Evolutionary conservation across 306 rosid species (phyloP).

Genomic region (Quercus berberidifolia): DNA sequence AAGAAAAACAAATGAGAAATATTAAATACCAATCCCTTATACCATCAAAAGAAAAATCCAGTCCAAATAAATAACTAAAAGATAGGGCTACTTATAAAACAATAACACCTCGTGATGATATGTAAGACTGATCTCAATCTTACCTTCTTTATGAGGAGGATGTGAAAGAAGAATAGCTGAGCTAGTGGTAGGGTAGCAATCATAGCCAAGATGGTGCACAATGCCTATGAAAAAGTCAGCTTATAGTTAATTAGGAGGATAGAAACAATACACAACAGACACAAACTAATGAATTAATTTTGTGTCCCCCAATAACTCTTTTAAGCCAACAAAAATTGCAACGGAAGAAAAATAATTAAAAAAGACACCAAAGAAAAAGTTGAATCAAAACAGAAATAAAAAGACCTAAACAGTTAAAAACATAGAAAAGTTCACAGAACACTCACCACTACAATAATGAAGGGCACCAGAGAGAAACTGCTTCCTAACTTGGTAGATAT

Average conservation of each 20-base stretch:
- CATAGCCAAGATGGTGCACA: conserved; percentile 89
- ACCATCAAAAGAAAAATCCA: background rate
- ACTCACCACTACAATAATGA: conserved; percentile 83
- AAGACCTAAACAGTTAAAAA: background rate
- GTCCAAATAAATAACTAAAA: background rate
- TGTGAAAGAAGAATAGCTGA: conserved; percentile 93
- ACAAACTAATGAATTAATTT: background rate
- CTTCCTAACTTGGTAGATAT: conserved; percentile 83
- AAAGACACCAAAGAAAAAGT: background rate
- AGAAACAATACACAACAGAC: background rate
- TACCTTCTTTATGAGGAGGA: conserved; percentile 95
- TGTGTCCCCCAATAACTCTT: background rate
- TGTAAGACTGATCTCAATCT: background rate
- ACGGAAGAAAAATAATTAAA: background rate
- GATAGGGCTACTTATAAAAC: background rate
- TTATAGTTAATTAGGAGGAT: conserved; percentile 2
- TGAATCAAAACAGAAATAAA: background rate
- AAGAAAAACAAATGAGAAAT: background rate
- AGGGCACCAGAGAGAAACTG: conserved; percentile 90
- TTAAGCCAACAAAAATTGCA: background rate
- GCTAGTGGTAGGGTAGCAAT: conserved; percentile 90
- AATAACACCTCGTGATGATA: background rate
- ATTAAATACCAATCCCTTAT: too few species aligned
- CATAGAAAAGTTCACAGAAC: conserved; percentile 5
- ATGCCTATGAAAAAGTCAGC: conserved; percentile 48